Base-by-base conservation (phyloP, 768 basidiomycete genomes). In the Podaxis sp. region DNA sequence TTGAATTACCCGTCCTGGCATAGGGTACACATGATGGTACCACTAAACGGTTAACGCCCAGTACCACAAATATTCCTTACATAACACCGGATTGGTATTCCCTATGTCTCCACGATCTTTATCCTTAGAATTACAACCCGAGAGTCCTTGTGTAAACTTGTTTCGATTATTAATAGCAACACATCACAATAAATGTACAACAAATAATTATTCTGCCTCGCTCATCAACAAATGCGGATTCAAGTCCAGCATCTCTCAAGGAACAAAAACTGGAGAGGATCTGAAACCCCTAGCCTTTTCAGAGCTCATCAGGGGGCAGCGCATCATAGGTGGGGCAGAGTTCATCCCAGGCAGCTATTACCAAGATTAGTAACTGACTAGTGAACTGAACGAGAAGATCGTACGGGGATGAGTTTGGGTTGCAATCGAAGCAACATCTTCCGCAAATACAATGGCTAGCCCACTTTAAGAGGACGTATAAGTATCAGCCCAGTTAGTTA, bases 371-470 rank as follows among this genome's bases (percentile, higher is more conserved):
- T 28, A 36, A 56, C 48, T n/a, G 20, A 12, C 3, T 12, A 12
- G 26, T 7, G 4, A 54, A 58, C 33, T 33, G 8, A 33, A 33
- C 33, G 33, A 33, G 20, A 8, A 3, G 30, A 36, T 20, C 50
- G n/a, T 22, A 50, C 48, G 7, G 11, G 33, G 44, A 30, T 24
- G 8, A 40, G 12, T 65, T 48, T 66, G 54, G 10, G 28, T 26
- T 6, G 33, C n/a, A 20, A 63, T 26, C 7, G 51, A 60, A 44
- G 60, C 63, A 28, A 53, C 52, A 61, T 74, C 75, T 65, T 75
- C 75, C 0, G 74, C 73, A 15, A 75, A 72, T 7, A 81, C 72
- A 2, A 74, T 66, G 1, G 73, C 77, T 2, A 78, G 63, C n/a
- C 77, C 78, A 54, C 74, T 75, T 20, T 54, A 26, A 20, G 40